Percentiles rank a stretch among this genome's conserved stretches.
Evolutionary conservation across 345 rosid species (phyloP).

Genomic region (Balakata baccata): DNA sequence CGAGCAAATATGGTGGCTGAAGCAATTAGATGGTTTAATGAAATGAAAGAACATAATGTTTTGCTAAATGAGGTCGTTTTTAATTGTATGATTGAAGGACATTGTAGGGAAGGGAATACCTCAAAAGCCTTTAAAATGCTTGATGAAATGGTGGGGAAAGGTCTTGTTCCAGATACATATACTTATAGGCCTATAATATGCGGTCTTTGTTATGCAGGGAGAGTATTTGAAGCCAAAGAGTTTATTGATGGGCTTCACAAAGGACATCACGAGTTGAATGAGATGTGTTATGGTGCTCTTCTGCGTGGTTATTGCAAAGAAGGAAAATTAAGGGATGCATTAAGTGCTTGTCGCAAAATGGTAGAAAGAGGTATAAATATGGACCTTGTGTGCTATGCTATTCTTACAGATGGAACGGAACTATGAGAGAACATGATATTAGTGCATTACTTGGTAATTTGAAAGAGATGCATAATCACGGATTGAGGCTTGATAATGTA

Average conservation of each 20-base stretch:
- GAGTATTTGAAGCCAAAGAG: slow-evolving; percentile 64
- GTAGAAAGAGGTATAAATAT: slow-evolving; percentile 64
- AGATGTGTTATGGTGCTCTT: slow-evolving; percentile 76
- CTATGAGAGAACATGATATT: slow-evolving; percentile 50
- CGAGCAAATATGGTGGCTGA: slow-evolving; percentile 50
- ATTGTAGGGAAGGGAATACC: slow-evolving; percentile 53
- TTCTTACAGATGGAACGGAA: slow-evolving; percentile 81
- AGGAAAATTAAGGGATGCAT: slow-evolving; percentile 72
- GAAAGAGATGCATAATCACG: slow-evolving; percentile 61
- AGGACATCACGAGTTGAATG: slow-evolving; percentile 56
- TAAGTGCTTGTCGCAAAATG: slow-evolving; percentile 61
- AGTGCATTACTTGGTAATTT: slow-evolving; percentile 44
- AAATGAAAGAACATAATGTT: slow-evolving; percentile 56
- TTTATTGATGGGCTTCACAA: slow-evolving; percentile 64
- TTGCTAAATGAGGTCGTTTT: slow-evolving; percentile 76
- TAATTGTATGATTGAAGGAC: slow-evolving; percentile 80
- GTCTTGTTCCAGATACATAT: slow-evolving; percentile 78
- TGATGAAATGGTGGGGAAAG: slow-evolving; percentile 61
- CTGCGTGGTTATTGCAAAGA: slow-evolving; percentile 76
- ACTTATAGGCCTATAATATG: slow-evolving; percentile 72
- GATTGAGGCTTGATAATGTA: slow-evolving; percentile 69
- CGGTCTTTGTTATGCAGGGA: slow-evolving; percentile 70
- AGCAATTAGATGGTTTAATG: slow-evolving; percentile 52
- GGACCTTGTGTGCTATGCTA: slow-evolving; percentile 78
- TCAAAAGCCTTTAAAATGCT: slow-evolving; percentile 60